Evolutionary conservation across 306 rosid species (phyloP).

Genomic region (Acacia confusa): DNA sequence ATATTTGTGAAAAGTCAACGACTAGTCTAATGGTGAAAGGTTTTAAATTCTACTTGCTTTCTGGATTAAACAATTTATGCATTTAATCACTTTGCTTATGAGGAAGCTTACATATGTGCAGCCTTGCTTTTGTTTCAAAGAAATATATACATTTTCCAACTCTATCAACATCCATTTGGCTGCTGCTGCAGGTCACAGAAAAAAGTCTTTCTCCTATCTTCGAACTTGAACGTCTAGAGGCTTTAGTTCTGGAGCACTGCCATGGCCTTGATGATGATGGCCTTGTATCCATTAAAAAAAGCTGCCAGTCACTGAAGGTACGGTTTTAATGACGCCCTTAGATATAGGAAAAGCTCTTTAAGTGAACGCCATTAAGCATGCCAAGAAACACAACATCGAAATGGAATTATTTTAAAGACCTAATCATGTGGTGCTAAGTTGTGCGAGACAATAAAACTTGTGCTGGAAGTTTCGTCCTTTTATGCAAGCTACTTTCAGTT

Average conservation of each 20-base stretch:
- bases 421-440: neutral
- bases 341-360: neutral
- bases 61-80: neutral
- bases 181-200: constrained; percentile 62
- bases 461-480: neutral
- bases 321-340: constrained; percentile 9
- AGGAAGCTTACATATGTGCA: neutral
- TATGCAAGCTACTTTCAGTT: neutral
- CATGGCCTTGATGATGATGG: constrained; percentile 64
- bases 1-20: neutral
- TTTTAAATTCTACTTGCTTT: constrained; percentile 2
- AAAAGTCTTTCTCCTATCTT: constrained; percentile 61
- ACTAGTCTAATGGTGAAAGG: neutral
- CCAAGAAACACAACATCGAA: neutral
- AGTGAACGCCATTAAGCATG: neutral
- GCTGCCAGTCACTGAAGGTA: constrained; percentile 76
- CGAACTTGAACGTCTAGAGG: constrained; percentile 61
- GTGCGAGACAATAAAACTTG: neutral
- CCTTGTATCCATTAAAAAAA: constrained; percentile 52
- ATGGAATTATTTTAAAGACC: neutral
- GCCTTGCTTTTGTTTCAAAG: neutral
- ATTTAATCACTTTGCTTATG: neutral
- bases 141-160: neutral
- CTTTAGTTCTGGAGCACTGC: constrained; percentile 78
- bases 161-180: constrained; percentile 4